Percentiles rank a stretch among this genome's conserved stretches.
These are phyloP conservation scores for Wickerhamomyces canadensis DNA, from an alignment of 805 yeast genomes.

Conservation along the genomic window DNA sequence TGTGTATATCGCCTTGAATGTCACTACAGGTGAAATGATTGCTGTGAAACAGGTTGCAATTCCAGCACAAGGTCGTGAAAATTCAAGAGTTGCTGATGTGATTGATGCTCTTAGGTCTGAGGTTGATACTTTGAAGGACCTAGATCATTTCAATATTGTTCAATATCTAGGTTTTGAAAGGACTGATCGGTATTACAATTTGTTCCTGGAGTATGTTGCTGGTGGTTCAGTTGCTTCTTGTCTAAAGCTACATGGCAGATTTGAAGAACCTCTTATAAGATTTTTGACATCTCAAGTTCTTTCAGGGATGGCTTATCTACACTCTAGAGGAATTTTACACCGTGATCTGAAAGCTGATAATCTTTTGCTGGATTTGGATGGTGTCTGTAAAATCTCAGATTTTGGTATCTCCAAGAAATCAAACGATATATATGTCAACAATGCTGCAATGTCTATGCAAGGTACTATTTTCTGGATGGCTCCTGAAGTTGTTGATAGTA, in stretches of 20 bases:
- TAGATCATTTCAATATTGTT: conserved; percentile 91
- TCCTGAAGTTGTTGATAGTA: conserved; percentile 92
- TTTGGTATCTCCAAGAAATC: conserved; percentile 92
- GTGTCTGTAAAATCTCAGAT: conserved; percentile 91
- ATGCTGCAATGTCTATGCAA: conserved; percentile 96
- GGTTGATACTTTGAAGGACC: conserved; percentile 87
- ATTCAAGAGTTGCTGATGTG: conserved; percentile 49
- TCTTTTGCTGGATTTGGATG: conserved; percentile 80
- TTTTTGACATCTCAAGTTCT: conserved; percentile 76
- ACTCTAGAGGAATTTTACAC: conserved; percentile 81
- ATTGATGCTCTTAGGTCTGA: conserved; percentile 84
- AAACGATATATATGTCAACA: conserved; percentile 80
- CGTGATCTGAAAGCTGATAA: conserved; percentile 96
- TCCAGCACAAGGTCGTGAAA: conserved; percentile 33
- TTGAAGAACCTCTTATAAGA: conserved; percentile 71
- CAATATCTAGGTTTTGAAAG: conserved; percentile 94
- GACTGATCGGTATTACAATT: conserved; percentile 63
- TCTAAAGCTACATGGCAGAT: conserved; percentile 74
- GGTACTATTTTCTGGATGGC: conserved; percentile 99
- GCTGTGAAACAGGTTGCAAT: conserved; percentile 94
- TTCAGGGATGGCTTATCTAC: conserved; percentile 82
- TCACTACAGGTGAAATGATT: conserved; percentile 97
- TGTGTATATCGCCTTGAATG: conserved; percentile 86
- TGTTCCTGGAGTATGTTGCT: conserved; percentile 92
- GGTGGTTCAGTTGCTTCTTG: conserved; percentile 95